A percentile compares a stretch with the other conserved stretches of the same genome.
phyloP scores from a whole-genome alignment of 2,329 filamentous ascomycete species.

The Stemphylium vesicarium region DNA sequence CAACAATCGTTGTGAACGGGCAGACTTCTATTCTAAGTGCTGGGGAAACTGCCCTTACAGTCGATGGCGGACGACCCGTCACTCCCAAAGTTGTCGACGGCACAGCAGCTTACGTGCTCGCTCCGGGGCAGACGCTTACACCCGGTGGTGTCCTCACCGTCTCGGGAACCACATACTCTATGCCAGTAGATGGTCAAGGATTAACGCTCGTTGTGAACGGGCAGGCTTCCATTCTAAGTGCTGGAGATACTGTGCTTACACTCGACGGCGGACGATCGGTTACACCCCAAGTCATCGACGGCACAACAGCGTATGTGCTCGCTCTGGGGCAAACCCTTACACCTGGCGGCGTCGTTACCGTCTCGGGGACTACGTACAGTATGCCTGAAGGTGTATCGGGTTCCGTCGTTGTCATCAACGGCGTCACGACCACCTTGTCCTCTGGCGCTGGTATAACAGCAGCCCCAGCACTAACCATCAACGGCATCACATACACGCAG shows the following conservation, averaged over 20 bases:
- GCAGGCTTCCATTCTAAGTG: not conserved
- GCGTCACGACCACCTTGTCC: conserved; percentile 31
- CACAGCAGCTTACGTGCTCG: conserved; percentile 35
- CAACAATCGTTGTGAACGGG: conserved; percentile 38
- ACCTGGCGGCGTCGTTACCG: conserved; percentile 33
- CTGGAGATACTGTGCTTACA: conserved; percentile 19
- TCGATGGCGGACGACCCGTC: conserved; percentile 23
- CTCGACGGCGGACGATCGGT: conserved; percentile 23
- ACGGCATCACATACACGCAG: conserved; percentile 35
- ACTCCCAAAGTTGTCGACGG: conserved; percentile 25
- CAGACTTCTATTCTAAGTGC: not conserved
- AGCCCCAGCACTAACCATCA: conserved; percentile 33
- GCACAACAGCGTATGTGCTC: conserved; percentile 36
- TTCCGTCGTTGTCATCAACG: conserved; percentile 36
- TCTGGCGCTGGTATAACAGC: conserved; percentile 19
- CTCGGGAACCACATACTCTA: conserved; percentile 37
- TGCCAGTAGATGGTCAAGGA: conserved; percentile 26
- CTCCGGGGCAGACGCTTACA: conserved; percentile 31
- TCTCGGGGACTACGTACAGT: conserved; percentile 39
- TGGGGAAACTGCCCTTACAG: conserved; percentile 19
- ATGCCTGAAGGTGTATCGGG: conserved; percentile 34
- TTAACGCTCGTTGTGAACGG: conserved; percentile 39
- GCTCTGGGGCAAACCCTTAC: conserved; percentile 33
- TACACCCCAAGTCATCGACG: conserved; percentile 22
- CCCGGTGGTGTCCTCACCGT: conserved; percentile 37